A percentile compares a stretch with the other conserved stretches of the same genome.
Conservation (phyloP, 2,329 filamentous ascomycete genomes). For the Sclerotinia borealis region DNA sequence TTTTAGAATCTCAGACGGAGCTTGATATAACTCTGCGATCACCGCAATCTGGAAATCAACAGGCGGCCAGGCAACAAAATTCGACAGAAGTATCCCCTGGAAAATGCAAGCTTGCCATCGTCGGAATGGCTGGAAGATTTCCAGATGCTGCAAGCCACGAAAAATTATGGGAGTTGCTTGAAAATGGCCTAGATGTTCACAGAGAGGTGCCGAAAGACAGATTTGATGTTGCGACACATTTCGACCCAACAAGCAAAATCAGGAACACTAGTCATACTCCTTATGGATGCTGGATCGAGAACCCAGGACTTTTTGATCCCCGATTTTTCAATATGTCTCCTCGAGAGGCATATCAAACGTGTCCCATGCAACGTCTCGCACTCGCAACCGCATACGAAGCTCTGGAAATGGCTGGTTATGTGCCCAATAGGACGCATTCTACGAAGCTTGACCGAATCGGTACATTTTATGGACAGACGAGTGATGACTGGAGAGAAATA, state of each 20-base stretch:
- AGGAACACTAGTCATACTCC: conserved; percentile 63
- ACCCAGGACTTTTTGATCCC: conserved; percentile 74
- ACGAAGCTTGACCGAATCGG: conserved; percentile 39
- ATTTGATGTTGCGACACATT: conserved; percentile 67
- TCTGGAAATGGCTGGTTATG: conserved; percentile 73
- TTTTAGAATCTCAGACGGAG: conserved; percentile 11
- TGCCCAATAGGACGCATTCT: conserved; percentile 35
- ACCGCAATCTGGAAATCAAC: neutral
- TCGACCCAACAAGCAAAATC: conserved; percentile 63
- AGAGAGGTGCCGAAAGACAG: conserved; percentile 59
- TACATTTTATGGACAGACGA: conserved; percentile 31
- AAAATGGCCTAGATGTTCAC: conserved; percentile 70
- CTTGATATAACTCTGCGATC: conserved; percentile 4
- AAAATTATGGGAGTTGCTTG: conserved; percentile 68
- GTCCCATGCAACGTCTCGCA: conserved; percentile 74
- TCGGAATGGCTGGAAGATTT: conserved; percentile 75
- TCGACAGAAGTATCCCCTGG: conserved; percentile 10
- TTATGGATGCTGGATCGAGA: conserved; percentile 65
- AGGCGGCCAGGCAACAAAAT: neutral
- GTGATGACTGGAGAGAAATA: conserved; percentile 31
- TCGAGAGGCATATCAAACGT: conserved; percentile 71
- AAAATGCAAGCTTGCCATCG: conserved; percentile 56
- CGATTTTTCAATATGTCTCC: conserved; percentile 85
- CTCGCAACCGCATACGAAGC: conserved; percentile 75
- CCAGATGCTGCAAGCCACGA: conserved; percentile 67